phyloP scores from a whole-genome alignment of 1,139 yeast genomes.

The Pneumocystis sp. region DNA sequence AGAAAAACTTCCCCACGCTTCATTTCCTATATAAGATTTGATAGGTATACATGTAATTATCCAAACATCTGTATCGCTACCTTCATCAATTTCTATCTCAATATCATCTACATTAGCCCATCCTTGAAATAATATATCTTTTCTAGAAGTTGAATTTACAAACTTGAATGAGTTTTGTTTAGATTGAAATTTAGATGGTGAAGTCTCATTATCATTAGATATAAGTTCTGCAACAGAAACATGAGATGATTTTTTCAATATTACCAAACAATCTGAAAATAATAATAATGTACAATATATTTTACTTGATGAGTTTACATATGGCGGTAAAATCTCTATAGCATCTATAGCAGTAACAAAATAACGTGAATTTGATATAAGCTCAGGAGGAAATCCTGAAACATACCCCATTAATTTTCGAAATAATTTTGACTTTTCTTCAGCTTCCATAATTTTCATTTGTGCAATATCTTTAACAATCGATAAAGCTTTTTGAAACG shows the following conservation, averaged over 20 bases:
- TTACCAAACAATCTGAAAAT: not conserved
- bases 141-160: not conserved
- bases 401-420: conserved; percentile 7
- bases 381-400: conserved; percentile 10
- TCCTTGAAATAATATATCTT: not conserved
- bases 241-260: not conserved
- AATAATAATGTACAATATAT: not conserved
- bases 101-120: not conserved
- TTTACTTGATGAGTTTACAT: not conserved
- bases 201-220: not conserved
- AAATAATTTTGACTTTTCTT: conserved; percentile 5
- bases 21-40: not conserved
- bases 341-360: conserved; percentile 6
- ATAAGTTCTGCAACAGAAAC: not conserved
- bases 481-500: conserved; percentile 6
- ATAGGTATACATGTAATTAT: not conserved
- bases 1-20: not conserved
- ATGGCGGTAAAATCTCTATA: conserved; percentile 4
- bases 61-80: not conserved
- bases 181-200: not conserved
- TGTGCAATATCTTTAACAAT: conserved; percentile 6
- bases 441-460: conserved; percentile 6
- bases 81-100: not conserved
- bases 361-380: conserved; percentile 5
- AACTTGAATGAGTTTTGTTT: not conserved